A percentile compares a stretch with the other conserved stretches of the same genome.
Evolutionary conservation across 2,329 filamentous ascomycete species (phyloP).

Genomic region (Fusarium agapanthi): DNA sequence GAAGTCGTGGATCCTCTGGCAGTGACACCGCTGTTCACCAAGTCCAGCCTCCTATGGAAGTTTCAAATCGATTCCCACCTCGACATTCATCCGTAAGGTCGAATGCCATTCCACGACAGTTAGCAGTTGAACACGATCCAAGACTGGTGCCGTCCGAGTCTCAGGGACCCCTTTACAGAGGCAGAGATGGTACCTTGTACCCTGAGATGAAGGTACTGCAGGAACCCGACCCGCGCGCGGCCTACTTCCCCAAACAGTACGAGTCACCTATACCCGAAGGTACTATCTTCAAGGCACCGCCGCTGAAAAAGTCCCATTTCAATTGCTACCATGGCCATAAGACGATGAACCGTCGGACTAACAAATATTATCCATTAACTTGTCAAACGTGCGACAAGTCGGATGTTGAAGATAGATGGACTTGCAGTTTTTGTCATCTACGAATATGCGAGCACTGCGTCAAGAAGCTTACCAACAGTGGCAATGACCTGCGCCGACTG

Average conservation of each 20-base stretch:
- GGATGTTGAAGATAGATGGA: conserved; percentile 56
- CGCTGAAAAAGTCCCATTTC: conserved; percentile 56
- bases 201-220: conserved; percentile 51
- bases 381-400: conserved; percentile 62
- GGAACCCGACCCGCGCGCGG: conserved; percentile 48
- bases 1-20: conserved; percentile 27
- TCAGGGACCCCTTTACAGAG: conserved; percentile 48
- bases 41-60: conserved; percentile 31
- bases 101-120: conserved; percentile 35
- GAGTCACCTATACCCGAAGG: conserved; percentile 43
- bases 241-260: conserved; percentile 50
- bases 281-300: conserved; percentile 52
- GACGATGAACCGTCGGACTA: conserved; percentile 58
- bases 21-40: conserved; percentile 33
- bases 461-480: conserved; percentile 51
- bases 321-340: conserved; percentile 59
- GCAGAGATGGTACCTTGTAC: conserved; percentile 52
- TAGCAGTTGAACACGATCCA: conserved; percentile 41
- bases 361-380: conserved; percentile 59
- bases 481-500: conserved; percentile 55
- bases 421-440: conserved; percentile 60
- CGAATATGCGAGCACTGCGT: conserved; percentile 61
- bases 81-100: conserved; percentile 46
- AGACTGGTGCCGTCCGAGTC: conserved; percentile 47
- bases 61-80: conserved; percentile 41